Evolutionary conservation across 1,284 basidiomycete genomes (phyloP).

Genomic region (Microbotryum silenes-acaulis): DNA sequence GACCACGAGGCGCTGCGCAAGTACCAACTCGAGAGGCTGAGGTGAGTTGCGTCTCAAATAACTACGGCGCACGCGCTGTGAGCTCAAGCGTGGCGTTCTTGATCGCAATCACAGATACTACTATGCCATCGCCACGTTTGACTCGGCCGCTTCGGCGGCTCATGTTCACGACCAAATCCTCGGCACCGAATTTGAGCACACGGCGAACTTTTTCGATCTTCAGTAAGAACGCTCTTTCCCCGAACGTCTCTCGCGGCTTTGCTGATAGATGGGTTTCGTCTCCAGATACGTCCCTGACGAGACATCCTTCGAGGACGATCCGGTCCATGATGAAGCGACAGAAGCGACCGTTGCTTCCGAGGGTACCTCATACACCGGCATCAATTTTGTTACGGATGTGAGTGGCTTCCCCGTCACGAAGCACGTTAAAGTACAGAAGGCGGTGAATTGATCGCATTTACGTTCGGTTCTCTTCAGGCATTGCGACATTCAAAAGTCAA

Average conservation of each 20-base stretch:
- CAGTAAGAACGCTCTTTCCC: constrained; percentile 37
- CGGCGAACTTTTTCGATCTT: constrained; percentile 91
- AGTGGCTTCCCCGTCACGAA: constrained; percentile 36
- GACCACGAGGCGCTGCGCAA: constrained; percentile 81
- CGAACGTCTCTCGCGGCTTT: background rate
- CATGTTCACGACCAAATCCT: constrained; percentile 82
- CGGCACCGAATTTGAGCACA: constrained; percentile 91
- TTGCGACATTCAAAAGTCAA: constrained; percentile 98
- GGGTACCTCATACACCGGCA: constrained; percentile 60
- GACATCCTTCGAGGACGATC: constrained; percentile 79
- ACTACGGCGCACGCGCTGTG: background rate
- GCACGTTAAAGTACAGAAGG: background rate
- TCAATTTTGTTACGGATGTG: constrained; percentile 92
- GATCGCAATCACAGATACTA: constrained; percentile 60
- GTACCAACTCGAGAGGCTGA: constrained; percentile 87
- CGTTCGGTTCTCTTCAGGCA: constrained; percentile 51
- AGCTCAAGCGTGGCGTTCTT: background rate
- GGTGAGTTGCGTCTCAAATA: constrained; percentile 49
- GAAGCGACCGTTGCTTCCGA: constrained; percentile 63
- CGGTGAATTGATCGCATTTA: no score
- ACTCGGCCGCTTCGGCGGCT: constrained; percentile 65
- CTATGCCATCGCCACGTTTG: constrained; percentile 90
- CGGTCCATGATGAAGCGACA: constrained; percentile 40
- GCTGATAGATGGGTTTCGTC: no score
- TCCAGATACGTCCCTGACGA: constrained; percentile 80